Conservation (phyloP, 495 filamentous ascomycete genomes). For the Tuber indicum region DNA sequence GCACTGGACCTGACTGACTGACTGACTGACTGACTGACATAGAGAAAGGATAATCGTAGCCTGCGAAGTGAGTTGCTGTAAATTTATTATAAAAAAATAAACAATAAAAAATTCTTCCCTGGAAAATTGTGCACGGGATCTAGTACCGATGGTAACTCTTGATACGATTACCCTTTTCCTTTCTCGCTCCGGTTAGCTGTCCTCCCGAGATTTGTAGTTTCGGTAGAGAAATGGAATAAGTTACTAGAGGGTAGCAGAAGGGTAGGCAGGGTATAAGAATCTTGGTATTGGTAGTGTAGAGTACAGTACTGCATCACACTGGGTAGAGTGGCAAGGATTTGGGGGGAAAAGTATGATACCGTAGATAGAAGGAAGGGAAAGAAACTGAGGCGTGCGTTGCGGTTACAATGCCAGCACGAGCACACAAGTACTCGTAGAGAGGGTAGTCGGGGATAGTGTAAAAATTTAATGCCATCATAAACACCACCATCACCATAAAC, state of each 20-base stretch:
- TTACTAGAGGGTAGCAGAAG: neutral
- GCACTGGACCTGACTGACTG: neutral
- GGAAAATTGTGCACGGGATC: neutral
- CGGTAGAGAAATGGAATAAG: neutral
- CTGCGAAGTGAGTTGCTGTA: neutral
- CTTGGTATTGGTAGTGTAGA: neutral
- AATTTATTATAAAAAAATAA: constrained; percentile 1
- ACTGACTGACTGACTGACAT: no score
- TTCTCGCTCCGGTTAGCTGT: neutral
- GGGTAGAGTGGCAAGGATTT: neutral
- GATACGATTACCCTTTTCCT: neutral
- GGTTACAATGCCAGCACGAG: neutral
- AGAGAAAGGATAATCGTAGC: neutral
- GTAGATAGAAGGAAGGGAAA: neutral
- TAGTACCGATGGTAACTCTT: neutral
- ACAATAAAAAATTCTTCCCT: constrained; percentile 6
- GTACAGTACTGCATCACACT: neutral
- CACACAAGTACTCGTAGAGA: neutral
- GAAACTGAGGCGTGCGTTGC: neutral
- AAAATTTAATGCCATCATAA: constrained; percentile 17
- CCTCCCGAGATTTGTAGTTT: neutral
- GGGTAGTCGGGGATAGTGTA: neutral
- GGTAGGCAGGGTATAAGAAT: neutral
- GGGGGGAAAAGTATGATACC: no score
- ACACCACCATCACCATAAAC: constrained; percentile 11